phyloP scores from a whole-genome alignment of 1,139 yeast species.

The Protomyces inouyei region DNA sequence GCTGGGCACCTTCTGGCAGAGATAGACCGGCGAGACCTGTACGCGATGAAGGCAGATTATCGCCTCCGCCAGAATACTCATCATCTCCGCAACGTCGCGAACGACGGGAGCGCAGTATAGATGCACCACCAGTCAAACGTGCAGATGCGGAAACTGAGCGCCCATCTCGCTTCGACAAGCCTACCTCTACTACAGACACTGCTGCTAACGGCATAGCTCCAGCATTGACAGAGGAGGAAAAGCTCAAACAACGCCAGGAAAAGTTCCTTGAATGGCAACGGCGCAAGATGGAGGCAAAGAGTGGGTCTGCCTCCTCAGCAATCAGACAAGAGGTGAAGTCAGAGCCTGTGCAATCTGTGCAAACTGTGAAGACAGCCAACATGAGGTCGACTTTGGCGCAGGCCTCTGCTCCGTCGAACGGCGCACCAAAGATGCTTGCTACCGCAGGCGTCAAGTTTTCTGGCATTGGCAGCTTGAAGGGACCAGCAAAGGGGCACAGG shows the following conservation, averaged over 20 bases:
- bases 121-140: not conserved
- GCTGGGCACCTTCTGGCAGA: not conserved
- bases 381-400: not conserved
- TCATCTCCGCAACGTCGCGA: not conserved
- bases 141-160: not conserved
- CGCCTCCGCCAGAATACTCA: not conserved
- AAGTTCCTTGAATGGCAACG: conserved; percentile 43
- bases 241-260: conserved; percentile 40
- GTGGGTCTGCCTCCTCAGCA: not conserved
- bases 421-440: not conserved
- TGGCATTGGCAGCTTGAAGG: not conserved
- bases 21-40: not conserved
- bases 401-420: not conserved
- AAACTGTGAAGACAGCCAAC: not conserved
- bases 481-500: not conserved
- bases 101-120: not conserved
- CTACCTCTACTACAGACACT: not conserved
- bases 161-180: not conserved
- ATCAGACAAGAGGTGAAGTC: not conserved
- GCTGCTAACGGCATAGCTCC: not conserved
- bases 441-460: not conserved
- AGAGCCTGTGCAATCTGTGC: not conserved
- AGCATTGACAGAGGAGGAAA: conserved; percentile 34
- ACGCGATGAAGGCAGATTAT: conserved; percentile 1
- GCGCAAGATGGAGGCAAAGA: conserved; percentile 38